These are phyloP conservation scores for Candida silvicultrix DNA, from an alignment of 805 yeast genomes.

Conservation along the genomic window DNA sequence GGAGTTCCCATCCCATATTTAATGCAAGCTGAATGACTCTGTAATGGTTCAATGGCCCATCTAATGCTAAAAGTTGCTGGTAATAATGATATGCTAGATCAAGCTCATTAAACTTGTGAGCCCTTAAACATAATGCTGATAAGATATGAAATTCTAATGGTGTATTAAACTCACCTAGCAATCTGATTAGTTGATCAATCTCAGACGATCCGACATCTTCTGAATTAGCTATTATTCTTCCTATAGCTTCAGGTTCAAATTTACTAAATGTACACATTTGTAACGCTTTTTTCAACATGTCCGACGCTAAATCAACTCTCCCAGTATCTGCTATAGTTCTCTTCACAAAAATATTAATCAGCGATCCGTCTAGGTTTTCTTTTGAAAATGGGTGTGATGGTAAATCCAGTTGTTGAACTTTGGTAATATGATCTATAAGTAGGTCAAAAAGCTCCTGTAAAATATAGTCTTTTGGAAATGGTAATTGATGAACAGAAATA, in stretches of 20 bases:
- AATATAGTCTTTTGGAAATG: background rate
- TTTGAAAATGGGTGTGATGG: slow-evolving; percentile 8
- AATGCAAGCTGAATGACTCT: slow-evolving; percentile 6
- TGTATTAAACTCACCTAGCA: slow-evolving; percentile 3
- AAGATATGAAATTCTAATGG: slow-evolving; percentile 4
- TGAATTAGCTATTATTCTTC: background rate
- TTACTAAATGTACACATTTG: slow-evolving; percentile 1
- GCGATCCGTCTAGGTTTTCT: slow-evolving; percentile 10
- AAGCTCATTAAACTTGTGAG: slow-evolving; percentile 1
- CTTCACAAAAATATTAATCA: slow-evolving; percentile 12
- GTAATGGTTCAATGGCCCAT: slow-evolving; percentile 4
- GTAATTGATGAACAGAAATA: slow-evolving; percentile 4
- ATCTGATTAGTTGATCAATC: slow-evolving; percentile 1
- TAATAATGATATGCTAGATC: slow-evolving; percentile 9
- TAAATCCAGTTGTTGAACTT: background rate
- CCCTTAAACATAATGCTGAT: slow-evolving; percentile 5
- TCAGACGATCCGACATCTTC: background rate
- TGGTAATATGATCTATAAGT: slow-evolving; percentile 1
- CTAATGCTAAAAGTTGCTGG: background rate
- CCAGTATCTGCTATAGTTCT: slow-evolving; percentile 3
- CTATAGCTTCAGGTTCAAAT: slow-evolving; percentile 4
- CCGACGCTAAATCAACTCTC: slow-evolving; percentile 10
- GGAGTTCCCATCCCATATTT: slow-evolving; percentile 10
- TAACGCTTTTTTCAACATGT: slow-evolving; percentile 10
- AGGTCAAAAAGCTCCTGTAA: background rate